A percentile compares a stretch with the other conserved stretches of the same genome.
phyloP scores from a whole-genome alignment of 2,329 filamentous ascomycete species.

The Mycosphaerella sp. region DNA sequence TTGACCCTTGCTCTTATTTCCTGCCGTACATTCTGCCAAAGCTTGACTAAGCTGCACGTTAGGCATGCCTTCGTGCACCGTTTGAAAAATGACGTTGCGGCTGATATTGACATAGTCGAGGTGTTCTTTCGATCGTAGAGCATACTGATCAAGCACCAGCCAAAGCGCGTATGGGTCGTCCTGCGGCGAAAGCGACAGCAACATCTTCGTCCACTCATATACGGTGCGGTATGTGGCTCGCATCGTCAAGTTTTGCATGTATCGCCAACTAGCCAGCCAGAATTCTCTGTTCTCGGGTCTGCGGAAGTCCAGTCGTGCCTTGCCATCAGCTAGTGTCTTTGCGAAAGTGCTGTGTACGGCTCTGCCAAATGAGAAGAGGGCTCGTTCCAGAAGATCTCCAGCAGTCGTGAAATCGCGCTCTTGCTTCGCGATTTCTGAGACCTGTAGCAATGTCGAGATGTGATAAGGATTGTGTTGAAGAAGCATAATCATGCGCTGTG shows the following conservation, averaged over 20 bases:
- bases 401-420: conserved; percentile 82
- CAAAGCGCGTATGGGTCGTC: conserved; percentile 77
- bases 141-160: conserved; percentile 75
- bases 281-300: conserved; percentile 86
- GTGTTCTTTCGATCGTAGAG: conserved; percentile 72
- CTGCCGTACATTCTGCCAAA: conserved; percentile 67
- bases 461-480: conserved; percentile 77
- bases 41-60: conserved; percentile 72
- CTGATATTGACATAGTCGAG: conserved; percentile 68
- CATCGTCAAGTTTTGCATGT: conserved; percentile 75
- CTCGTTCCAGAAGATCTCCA: conserved; percentile 81
- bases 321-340: conserved; percentile 67
- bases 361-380: conserved; percentile 88
- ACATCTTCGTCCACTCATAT: conserved; percentile 85
- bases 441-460: conserved; percentile 86
- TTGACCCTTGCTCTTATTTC: conserved; percentile 60
- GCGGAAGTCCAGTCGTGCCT: conserved; percentile 72
- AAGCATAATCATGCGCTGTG: conserved; percentile 71
- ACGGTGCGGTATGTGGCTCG: conserved; percentile 93
- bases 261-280: conserved; percentile 83
- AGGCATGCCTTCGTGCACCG: conserved; percentile 50
- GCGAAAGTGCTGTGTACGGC: conserved; percentile 78
- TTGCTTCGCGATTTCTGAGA: conserved; percentile 85
- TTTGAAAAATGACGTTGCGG: conserved; percentile 45
- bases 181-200: conserved; percentile 65